Base-by-base conservation (phyloP, 1,284 basidiomycete species). In the Rhodotorula glutinis region DNA sequence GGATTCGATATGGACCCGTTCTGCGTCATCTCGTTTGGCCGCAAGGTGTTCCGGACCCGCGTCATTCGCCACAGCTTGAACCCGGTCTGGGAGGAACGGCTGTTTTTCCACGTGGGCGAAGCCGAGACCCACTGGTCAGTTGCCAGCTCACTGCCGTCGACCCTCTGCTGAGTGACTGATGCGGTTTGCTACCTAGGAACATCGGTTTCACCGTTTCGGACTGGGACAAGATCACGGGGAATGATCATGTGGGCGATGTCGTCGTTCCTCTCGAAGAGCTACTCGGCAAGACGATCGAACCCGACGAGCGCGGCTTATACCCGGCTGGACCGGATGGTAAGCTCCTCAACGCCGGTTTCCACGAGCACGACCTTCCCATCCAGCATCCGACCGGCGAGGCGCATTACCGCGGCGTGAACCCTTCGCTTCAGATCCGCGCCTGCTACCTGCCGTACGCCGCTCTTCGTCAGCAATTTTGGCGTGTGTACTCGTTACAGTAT, bases 31-130 rank as follows among this genome's bases (percentile, higher is more conserved):
- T 93, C 91, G 3, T 98, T 98, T 73, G 91, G 93, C 46, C 94
- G 95, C 80, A 97, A 97, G 79, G 91, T 98, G 16, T 98, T 97
- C 81, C 85, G 62, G 29, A 72, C 53, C 27, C 41, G 66, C 14
- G 79, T 81, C 33, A 76, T 77, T 11, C 76, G 79, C 2, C 79
- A 79, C 69, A 79, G 78, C 2, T 85, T 92, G 68, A 92, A 91
- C 77, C 95, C 95, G 0, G 83, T 85, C 0, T 98, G 94, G 92
- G 90, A 98, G 73, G 93, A 98, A 80, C 95, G 95, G 79, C 83
- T 98, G 2, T 83, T 97, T 27, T 97, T 98, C 83, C 94, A 97
- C 78, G 94, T 98, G 7, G 85, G 91, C 30, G 82, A 88, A 11
- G 91, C 93, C 75, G 95, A 98, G 78, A 85, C 85, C 14, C 76